Conservation (phyloP, 352 stramenopile species). For the Phytophthora palmivora region DNA sequence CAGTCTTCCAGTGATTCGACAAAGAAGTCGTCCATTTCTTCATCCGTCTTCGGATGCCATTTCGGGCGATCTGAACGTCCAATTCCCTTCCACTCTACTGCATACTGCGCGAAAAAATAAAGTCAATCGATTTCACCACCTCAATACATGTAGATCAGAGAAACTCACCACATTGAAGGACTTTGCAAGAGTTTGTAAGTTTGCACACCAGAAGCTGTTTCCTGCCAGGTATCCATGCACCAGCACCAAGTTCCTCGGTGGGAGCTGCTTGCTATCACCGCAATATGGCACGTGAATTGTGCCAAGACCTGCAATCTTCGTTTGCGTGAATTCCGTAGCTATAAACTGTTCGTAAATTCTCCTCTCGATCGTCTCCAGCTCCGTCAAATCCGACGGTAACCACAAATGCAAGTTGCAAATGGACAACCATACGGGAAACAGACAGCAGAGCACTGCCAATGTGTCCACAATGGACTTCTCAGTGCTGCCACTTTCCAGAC, state of each 20-base stretch:
- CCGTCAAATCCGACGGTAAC: constrained; percentile 56
- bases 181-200: constrained; percentile 77
- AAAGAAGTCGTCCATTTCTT: constrained; percentile 84
- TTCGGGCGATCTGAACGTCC: constrained; percentile 71
- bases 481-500: constrained; percentile 41
- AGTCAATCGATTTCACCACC: neutral
- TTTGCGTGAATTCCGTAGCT: constrained; percentile 57
- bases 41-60: constrained; percentile 66
- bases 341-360: constrained; percentile 79
- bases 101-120: constrained; percentile 52
- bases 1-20: constrained; percentile 83
- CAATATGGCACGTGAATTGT: constrained; percentile 84
- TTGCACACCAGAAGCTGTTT: constrained; percentile 83
- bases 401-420: constrained; percentile 60
- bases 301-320: constrained; percentile 67
- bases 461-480: constrained; percentile 45
- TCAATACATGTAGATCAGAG: neutral
- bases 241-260: constrained; percentile 67
- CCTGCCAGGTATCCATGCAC: constrained; percentile 82
- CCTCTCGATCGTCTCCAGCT: constrained; percentile 63
- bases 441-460: constrained; percentile 48
- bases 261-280: constrained; percentile 58
- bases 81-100: constrained; percentile 85
- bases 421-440: constrained; percentile 60
- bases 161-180: constrained; percentile 79